These are phyloP conservation scores for Nemania serpens DNA, from an alignment of 2,329 filamentous ascomycete species.

Conservation along the genomic window DNA sequence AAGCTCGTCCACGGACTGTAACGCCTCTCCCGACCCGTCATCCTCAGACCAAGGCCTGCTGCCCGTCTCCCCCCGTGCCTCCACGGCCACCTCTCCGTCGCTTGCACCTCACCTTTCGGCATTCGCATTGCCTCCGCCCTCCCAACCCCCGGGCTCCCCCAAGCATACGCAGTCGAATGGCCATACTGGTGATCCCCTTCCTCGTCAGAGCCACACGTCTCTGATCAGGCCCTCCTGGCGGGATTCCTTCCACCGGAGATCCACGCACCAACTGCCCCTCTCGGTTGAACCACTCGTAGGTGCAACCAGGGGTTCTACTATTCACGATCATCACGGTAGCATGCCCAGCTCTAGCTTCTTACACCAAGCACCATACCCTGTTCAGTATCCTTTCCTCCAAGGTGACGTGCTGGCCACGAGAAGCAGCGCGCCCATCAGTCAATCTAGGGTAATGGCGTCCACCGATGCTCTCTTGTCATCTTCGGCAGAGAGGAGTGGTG, in stretches of 20 bases:
- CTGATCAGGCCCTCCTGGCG: conserved; percentile 29
- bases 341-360: conserved; percentile 27
- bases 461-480: conserved; percentile 47
- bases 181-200: conserved; percentile 23
- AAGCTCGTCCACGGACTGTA: conserved; percentile 29
- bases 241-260: conserved; percentile 28
- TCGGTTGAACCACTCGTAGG: conserved; percentile 22
- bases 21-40: conserved; percentile 21
- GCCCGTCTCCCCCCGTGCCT: not conserved
- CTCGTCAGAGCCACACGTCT: conserved; percentile 18
- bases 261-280: conserved; percentile 20
- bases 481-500: conserved; percentile 48
- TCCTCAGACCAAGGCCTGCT: conserved; percentile 8
- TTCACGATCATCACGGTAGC: conserved; percentile 33
- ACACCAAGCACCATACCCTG: conserved; percentile 39
- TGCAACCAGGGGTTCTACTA: conserved; percentile 27
- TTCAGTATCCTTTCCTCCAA: conserved; percentile 50
- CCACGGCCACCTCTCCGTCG: conserved; percentile 15
- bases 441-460: conserved; percentile 53
- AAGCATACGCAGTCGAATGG: conserved; percentile 18
- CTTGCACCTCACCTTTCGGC: conserved; percentile 23
- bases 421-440: conserved; percentile 44
- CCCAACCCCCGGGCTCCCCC: conserved; percentile 20
- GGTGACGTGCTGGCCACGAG: conserved; percentile 54
- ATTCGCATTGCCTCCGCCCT: conserved; percentile 26